Evolutionary conservation across 176 grass and related monocot species (phyloP).

Genomic region (Oryza meyeriana): DNA sequence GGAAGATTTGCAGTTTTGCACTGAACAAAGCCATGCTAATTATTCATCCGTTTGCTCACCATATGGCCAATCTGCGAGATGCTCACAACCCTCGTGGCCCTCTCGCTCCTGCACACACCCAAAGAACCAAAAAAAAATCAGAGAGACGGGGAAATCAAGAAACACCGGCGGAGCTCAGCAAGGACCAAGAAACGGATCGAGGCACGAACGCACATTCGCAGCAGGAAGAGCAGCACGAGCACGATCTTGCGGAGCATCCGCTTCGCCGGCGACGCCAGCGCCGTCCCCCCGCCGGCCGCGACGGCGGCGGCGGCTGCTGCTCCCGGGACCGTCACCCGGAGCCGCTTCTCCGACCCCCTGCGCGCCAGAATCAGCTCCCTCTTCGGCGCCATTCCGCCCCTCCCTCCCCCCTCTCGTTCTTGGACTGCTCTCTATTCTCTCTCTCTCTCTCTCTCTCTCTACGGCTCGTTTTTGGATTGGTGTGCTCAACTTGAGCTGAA

Average conservation of each 20-base stretch:
- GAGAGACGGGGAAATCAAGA: neutral
- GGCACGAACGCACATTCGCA: neutral
- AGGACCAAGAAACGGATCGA: neutral
- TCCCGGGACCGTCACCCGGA: neutral
- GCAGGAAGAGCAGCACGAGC: slow-evolving; percentile 20
- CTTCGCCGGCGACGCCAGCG: neutral
- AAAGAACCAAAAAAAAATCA: neutral
- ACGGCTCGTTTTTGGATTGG: neutral
- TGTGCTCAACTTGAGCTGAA: no score
- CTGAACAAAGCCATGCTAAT: no score
- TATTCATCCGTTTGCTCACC: neutral
- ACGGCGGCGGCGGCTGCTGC: neutral
- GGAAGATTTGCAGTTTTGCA: neutral
- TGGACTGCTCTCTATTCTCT: no score
- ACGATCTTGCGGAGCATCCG: neutral
- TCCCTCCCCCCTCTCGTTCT: no score
- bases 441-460: no score
- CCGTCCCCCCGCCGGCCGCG: neutral
- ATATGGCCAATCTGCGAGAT: slow-evolving; percentile 11
- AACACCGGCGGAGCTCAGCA: neutral
- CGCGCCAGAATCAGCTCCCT: neutral
- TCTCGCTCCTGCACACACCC: neutral
- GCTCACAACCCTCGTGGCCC: neutral
- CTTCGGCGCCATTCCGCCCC: neutral
- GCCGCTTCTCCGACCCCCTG: neutral